phyloP scores from a whole-genome alignment of 345 rosid species.

The Eucalyptus marginata region DNA sequence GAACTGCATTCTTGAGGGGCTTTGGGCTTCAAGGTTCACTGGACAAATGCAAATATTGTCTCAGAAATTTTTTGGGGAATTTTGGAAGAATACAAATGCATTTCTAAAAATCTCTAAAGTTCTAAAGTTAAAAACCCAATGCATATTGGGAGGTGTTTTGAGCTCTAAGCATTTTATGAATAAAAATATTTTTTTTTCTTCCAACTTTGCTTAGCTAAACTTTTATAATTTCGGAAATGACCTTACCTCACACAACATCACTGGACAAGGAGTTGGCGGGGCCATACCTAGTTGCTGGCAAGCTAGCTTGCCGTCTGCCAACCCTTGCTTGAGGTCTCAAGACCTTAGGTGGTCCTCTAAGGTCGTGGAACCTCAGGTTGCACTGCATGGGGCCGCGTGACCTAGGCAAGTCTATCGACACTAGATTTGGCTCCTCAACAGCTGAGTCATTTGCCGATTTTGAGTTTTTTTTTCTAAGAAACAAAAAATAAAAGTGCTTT shows the following conservation, averaged over 20 bases:
- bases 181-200: background rate
- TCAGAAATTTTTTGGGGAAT: background rate
- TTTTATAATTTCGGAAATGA: no score
- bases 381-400: fast-evolving
- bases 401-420: background rate
- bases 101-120: background rate
- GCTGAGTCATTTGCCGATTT: background rate
- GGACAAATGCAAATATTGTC: background rate
- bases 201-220: background rate
- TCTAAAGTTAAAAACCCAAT: background rate
- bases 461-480: background rate
- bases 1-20: background rate
- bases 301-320: no score
- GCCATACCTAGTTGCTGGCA: background rate
- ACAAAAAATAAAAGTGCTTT: background rate
- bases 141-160: background rate
- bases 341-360: background rate
- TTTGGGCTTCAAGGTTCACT: background rate
- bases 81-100: background rate
- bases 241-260: background rate
- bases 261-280: fast-evolving
- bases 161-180: background rate
- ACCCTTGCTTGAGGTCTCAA: background rate
- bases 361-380: background rate
- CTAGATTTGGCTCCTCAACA: fast-evolving